Base-by-base conservation (phyloP, 176 grass and related monocot genomes). In the Melocanna baccifera region DNA sequence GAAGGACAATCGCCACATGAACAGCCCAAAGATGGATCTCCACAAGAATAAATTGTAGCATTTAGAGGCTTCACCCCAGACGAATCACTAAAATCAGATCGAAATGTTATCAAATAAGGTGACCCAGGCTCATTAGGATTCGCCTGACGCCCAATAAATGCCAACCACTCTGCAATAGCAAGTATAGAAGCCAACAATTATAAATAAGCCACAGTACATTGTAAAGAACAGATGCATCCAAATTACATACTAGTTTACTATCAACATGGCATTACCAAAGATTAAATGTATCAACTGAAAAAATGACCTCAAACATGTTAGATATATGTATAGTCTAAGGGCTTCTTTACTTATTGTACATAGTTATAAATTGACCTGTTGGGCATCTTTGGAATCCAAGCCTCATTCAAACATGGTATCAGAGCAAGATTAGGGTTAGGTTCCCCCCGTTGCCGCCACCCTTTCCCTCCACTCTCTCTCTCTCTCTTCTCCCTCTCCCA, bases 1-100 rank as follows among this genome's bases (percentile, higher is more conserved):
- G 91, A 93, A 76, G 93, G 96, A 77, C 96, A 99, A 83, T 99
- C 96, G n/a, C 96, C 96, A 55, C 96, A 99, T 43, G 96, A 99
- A 71, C 96, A 99, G 34, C 93, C 96, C 66, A 99, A 80, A 89
- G 96, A 96, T 68, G 89, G 79, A 74, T 99, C 96, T 30, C 89
- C 93, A 76, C 96, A 99, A 78, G 96, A 94, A 95, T 99, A 99
- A 78, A 88, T 77, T 63, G 96, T 96, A 74, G 81, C 80, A 84
- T 99, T 99, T 75, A 99, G 84, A 65, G 96, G 93, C 81, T 86
- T 96, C 84, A 94, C 78, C 66, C 78, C 81, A 89, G 87, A 84
- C 56, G 85, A 87, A 72, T 89, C 78, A 78, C 77, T 81, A 75
- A 73, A 81, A 78, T 96, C 87, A 58, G 89, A 85, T 91, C 82